Conservation (phyloP, 2,329 filamentous ascomycete species). For the Hypomyces perniciosus region DNA sequence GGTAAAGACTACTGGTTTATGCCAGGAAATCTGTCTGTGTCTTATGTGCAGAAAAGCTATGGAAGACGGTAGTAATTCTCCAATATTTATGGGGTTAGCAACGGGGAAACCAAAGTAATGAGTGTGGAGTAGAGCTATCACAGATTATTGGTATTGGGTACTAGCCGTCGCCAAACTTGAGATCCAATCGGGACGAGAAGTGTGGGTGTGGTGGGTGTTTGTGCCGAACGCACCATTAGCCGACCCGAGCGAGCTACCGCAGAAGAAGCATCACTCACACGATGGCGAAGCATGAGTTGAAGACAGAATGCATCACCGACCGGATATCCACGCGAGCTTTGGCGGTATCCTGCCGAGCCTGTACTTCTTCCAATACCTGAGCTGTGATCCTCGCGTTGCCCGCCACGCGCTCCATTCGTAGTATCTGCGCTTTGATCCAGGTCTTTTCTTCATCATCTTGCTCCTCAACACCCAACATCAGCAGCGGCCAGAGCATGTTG, state of each 20-base stretch:
- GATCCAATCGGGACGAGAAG: neutral
- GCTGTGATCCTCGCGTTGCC: slow-evolving; percentile 40
- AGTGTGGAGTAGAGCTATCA: neutral
- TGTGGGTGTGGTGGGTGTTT: neutral
- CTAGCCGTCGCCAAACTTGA: neutral
- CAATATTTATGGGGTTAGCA: too few species aligned
- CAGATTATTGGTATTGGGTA: neutral
- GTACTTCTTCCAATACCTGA: slow-evolving; percentile 40
- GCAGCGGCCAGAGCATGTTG: slow-evolving; percentile 51
- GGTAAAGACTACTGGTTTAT: too few species aligned
- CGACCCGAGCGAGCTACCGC: slow-evolving; percentile 4
- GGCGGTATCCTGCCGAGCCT: slow-evolving; percentile 33
- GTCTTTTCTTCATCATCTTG: slow-evolving; percentile 40
- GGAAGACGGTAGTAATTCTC: too few species aligned
- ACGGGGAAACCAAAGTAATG: neutral
- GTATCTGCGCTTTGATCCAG: slow-evolving; percentile 47
- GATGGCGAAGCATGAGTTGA: slow-evolving; percentile 48
- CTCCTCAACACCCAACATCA: slow-evolving; percentile 52
- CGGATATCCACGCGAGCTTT: slow-evolving; percentile 36
- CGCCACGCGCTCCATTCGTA: slow-evolving; percentile 40
- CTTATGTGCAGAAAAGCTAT: neutral
- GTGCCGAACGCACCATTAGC: neutral
- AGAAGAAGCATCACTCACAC: slow-evolving; percentile 23
- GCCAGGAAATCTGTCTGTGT: neutral
- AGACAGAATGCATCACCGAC: slow-evolving; percentile 42